These are phyloP conservation scores for Ceratobasidium sp. DNA, from an alignment of 1,284 basidiomycete species.

Conservation along the genomic window DNA sequence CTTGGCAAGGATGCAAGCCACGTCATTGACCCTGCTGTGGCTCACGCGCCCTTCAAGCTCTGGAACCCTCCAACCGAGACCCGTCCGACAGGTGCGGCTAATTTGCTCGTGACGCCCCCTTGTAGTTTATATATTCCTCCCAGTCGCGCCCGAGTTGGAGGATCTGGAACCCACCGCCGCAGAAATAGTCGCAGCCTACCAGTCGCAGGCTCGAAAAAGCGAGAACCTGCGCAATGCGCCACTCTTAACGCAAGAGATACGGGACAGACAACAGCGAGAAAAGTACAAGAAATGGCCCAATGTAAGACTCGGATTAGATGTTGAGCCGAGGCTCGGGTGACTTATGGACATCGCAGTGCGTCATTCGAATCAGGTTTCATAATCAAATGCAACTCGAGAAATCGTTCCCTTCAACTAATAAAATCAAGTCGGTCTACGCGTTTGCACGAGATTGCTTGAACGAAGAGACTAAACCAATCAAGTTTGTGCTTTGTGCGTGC, in stretches of 20 bases:
- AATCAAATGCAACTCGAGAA: conserved; percentile 84
- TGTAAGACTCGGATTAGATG: conserved; percentile 54
- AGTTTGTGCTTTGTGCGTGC: conserved; percentile 78
- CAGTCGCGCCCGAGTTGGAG: conserved; percentile 59
- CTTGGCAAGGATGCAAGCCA: neutral
- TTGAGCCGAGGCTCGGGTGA: conserved; percentile 6
- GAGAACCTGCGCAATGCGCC: conserved; percentile 77
- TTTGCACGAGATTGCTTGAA: conserved; percentile 76
- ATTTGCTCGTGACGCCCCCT: neutral
- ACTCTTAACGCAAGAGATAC: conserved; percentile 68
- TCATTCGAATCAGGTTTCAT: conserved; percentile 77
- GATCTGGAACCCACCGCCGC: conserved; percentile 72
- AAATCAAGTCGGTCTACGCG: conserved; percentile 78
- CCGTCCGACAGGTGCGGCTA: conserved; percentile 24
- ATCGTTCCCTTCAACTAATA: conserved; percentile 72
- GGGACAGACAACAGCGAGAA: conserved; percentile 68
- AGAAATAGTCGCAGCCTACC: conserved; percentile 72
- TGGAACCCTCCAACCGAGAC: conserved; percentile 42
- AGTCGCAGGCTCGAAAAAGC: conserved; percentile 65
- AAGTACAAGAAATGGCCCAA: conserved; percentile 72
- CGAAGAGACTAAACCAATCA: conserved; percentile 72
- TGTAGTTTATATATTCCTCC: conserved; percentile 49
- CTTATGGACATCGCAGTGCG: conserved; percentile 59
- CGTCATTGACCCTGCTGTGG: neutral
- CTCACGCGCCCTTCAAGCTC: conserved; percentile 19